phyloP scores from a whole-genome alignment of 768 basidiomycete genomes.

The Coprinellus micaceus region DNA sequence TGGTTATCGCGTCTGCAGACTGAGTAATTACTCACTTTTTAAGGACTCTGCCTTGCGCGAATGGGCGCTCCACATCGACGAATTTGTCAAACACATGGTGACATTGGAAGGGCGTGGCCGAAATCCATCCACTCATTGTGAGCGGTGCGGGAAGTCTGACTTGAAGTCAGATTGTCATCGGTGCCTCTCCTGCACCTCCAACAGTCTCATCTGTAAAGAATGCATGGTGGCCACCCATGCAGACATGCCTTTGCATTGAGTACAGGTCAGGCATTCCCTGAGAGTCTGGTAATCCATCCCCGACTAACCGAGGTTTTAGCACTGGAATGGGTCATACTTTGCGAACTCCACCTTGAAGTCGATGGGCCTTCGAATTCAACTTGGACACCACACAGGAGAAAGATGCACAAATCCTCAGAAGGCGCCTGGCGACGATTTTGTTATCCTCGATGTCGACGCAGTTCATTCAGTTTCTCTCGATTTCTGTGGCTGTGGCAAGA shows the following conservation, averaged over 20 bases:
- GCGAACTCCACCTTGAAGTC: constrained; percentile 12
- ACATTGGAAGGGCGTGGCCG: not conserved
- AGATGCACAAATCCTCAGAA: constrained; percentile 12
- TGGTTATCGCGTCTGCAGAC: not conserved
- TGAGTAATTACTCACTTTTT: not conserved
- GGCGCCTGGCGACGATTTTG: constrained; percentile 20
- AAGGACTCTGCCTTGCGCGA: not conserved
- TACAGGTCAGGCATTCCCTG: not conserved
- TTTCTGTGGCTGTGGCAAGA: constrained; percentile 27
- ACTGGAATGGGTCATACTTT: constrained; percentile 8
- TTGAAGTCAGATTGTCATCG: not conserved
- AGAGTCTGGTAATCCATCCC: not conserved
- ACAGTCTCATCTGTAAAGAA: not conserved
- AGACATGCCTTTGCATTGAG: not conserved
- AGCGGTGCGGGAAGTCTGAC: not conserved
- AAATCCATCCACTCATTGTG: not conserved
- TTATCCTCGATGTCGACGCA: constrained; percentile 24
- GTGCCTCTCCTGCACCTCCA: not conserved
- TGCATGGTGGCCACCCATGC: not conserved
- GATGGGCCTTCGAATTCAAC: constrained; percentile 24
- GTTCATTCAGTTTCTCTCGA: constrained; percentile 27
- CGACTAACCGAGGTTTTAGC: not conserved
- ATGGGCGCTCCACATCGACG: not conserved
- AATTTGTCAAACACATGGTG: not conserved
- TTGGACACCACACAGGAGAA: constrained; percentile 19